Conservation (phyloP, 257 asterid genomes). For the Jaltomata sinuosa region DNA sequence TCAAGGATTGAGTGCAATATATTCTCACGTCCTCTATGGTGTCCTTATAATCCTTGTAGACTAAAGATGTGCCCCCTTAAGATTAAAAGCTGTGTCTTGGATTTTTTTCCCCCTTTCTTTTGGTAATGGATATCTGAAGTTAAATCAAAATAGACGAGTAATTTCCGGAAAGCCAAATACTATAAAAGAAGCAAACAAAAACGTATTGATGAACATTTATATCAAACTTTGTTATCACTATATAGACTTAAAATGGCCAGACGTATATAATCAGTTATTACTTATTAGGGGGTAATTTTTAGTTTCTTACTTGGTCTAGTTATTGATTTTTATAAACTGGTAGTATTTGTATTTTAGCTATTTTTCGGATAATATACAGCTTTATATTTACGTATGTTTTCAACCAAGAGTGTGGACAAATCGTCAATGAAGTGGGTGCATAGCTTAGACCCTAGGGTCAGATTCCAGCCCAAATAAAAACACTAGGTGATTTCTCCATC, state of each 20-base stretch:
- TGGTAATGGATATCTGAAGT: background rate
- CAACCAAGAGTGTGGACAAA: background rate
- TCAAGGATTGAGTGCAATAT: background rate
- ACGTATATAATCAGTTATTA: background rate
- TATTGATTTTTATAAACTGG: background rate
- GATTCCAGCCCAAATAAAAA: background rate
- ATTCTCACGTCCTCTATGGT: background rate
- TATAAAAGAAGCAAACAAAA: background rate
- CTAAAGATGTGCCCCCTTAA: background rate
- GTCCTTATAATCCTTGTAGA: background rate
- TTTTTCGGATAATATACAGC: background rate
- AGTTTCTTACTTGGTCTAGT: background rate
- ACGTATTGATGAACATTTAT: background rate
- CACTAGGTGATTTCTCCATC: background rate
- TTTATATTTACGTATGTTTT: background rate
- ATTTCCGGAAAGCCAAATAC: background rate
- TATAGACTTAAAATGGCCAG: background rate
- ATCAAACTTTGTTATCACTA: background rate
- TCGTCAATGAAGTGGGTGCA: background rate
- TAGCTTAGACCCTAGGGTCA: background rate
- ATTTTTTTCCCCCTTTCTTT: background rate
- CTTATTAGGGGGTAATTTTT: background rate
- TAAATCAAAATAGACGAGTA: background rate
- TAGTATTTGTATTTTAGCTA: background rate
- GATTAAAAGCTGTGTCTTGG: background rate